phyloP scores from a whole-genome alignment of 1,284 basidiomycete species.

The Schizophyllum commune region DNA sequence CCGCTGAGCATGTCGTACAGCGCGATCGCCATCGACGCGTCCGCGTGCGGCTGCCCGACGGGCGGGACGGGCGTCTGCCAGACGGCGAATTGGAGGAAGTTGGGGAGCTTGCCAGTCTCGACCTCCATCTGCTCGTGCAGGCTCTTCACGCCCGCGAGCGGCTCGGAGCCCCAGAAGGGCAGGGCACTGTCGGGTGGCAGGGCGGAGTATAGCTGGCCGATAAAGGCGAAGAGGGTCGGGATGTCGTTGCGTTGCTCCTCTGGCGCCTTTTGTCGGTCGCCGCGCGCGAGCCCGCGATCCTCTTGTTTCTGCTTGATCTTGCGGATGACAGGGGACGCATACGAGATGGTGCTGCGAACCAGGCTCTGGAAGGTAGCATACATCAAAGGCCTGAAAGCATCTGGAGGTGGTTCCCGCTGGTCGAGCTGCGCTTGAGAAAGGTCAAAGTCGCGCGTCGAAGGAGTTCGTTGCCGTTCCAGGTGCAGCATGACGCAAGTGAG shows the following conservation, averaged over 20 bases:
- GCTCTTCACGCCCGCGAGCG: slow-evolving; percentile 28
- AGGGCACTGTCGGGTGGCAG: slow-evolving; percentile 72
- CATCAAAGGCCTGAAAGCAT: slow-evolving; percentile 61
- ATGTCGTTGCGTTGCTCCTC: slow-evolving; percentile 67
- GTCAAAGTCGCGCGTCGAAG: slow-evolving; percentile 31
- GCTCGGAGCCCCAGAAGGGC: slow-evolving; percentile 78
- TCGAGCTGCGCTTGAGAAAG: slow-evolving; percentile 41
- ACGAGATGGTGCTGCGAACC: slow-evolving; percentile 66
- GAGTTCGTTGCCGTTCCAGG: slow-evolving; percentile 41
- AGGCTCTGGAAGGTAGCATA: slow-evolving; percentile 66
- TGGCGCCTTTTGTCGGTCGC: slow-evolving; percentile 21
- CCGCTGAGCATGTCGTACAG: slow-evolving; percentile 86
- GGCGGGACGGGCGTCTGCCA: slow-evolving; percentile 62
- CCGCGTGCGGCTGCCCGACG: slow-evolving; percentile 27
- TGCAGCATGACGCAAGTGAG: slow-evolving; percentile 51
- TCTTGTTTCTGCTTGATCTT: slow-evolving; percentile 91
- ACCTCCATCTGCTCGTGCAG: slow-evolving; percentile 54
- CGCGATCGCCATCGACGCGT: slow-evolving; percentile 66
- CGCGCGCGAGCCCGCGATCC: slow-evolving; percentile 58
- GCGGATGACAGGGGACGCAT: slow-evolving; percentile 80
- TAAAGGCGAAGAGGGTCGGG: slow-evolving; percentile 76
- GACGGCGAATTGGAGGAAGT: slow-evolving; percentile 83
- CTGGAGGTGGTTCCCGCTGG: slow-evolving; percentile 49
- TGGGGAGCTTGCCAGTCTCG: slow-evolving; percentile 58
- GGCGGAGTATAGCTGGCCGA: slow-evolving; percentile 72